Percentiles rank a stretch among this genome's conserved stretches.
Conservation (phyloP, 345 rosid genomes). For the rapeseed (Brassica napus) region Da-Ae NC_063436.1:31475501-31476000, state of each 20-base stretch:
- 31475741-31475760: neutral
- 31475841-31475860: neutral
- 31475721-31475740: neutral
- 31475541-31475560: neutral
- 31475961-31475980: neutral
- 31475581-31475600: neutral
- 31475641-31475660: neutral
- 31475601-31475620: neutral
- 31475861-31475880: neutral
- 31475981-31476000: neutral
- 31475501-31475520: neutral
- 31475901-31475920: neutral
- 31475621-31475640: neutral
- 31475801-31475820: neutral
- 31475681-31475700: neutral
- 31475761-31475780: neutral
- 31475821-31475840: neutral
- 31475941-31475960: neutral
- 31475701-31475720: neutral
- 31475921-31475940: neutral
- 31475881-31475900: neutral
- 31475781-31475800: neutral
- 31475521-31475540: neutral
- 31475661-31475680: neutral
- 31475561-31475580: neutral